Evolutionary conservation across 2,329 filamentous ascomycete species (phyloP).

Genomic region (Xylariomycetidae sp.): DNA sequence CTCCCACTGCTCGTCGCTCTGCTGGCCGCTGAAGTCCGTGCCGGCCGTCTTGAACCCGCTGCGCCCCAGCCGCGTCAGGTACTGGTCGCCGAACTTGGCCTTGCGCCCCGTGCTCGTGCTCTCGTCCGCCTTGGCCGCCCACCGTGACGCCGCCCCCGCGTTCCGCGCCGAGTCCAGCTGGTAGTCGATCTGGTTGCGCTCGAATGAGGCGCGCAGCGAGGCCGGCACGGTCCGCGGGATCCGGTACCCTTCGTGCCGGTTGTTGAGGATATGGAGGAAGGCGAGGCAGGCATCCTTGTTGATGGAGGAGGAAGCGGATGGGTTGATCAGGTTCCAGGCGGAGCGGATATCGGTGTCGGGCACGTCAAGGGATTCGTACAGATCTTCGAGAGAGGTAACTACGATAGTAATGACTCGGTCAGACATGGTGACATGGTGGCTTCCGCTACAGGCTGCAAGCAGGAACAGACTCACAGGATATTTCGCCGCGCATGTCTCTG

Average conservation of each 20-base stretch:
- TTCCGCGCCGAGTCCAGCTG: slow-evolving; percentile 71
- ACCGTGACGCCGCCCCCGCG: slow-evolving; percentile 61
- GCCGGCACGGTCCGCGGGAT: slow-evolving; percentile 89
- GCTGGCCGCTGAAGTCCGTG: slow-evolving; percentile 82
- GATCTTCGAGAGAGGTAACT: slow-evolving; percentile 73
- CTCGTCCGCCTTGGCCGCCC: slow-evolving; percentile 74
- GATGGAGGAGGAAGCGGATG: slow-evolving; percentile 72
- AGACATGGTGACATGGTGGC: not conserved
- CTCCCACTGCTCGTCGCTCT: slow-evolving; percentile 87
- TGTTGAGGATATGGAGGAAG: slow-evolving; percentile 94
- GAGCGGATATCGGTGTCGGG: slow-evolving; percentile 77
- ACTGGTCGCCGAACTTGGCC: slow-evolving; percentile 95
- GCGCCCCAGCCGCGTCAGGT: slow-evolving; percentile 83
- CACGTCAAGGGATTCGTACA: slow-evolving; percentile 76
- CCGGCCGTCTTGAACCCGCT: slow-evolving; percentile 74
- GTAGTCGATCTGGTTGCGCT: slow-evolving; percentile 95
- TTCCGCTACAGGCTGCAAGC: not conserved
- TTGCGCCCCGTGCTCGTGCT: slow-evolving; percentile 82
- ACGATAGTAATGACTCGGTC: slow-evolving; percentile 7
- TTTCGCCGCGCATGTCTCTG: slow-evolving; percentile 78
- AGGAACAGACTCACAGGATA: slow-evolving; percentile 55
- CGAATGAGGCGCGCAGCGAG: slow-evolving; percentile 84
- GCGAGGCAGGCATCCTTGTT: slow-evolving; percentile 92
- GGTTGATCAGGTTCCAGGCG: slow-evolving; percentile 97
- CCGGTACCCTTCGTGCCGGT: slow-evolving; percentile 89